A percentile compares a stretch with the other conserved stretches of the same genome.
Evolutionary conservation across 768 basidiomycete genomes (phyloP).

Genomic region (Dioszegia hungarica): DNA sequence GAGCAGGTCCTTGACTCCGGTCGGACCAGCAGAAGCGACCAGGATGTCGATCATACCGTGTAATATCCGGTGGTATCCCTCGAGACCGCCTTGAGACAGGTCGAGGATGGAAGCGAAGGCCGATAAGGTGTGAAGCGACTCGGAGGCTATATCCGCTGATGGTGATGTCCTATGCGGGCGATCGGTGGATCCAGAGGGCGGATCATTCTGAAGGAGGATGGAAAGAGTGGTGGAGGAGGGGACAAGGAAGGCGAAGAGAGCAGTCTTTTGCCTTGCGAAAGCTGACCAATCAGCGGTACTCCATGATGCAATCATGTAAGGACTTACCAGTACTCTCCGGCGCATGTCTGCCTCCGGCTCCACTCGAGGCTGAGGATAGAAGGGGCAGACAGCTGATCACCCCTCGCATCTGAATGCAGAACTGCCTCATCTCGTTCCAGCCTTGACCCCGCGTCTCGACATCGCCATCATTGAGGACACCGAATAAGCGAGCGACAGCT

Average conservation of each 20-base stretch:
- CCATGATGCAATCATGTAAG: no score
- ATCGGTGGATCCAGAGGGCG: background rate
- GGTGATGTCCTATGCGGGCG: background rate
- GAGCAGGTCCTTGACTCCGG: background rate
- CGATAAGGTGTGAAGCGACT: constrained; percentile 11
- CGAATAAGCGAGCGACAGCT: background rate
- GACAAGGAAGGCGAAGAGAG: constrained; percentile 22
- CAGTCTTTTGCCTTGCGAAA: constrained; percentile 16
- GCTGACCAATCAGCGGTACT: background rate
- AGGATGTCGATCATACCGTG: constrained; percentile 25
- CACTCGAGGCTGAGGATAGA: no score
- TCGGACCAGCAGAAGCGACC: background rate
- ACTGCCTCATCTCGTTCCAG: constrained; percentile 8
- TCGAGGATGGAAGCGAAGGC: constrained; percentile 12
- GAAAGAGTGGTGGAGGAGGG: background rate
- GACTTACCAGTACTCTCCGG: no score
- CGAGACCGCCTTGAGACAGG: constrained; percentile 11
- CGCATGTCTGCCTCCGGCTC: no score
- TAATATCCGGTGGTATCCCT: constrained; percentile 20
- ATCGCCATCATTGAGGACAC: background rate
- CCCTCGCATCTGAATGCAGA: constrained; percentile 3
- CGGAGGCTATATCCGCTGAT: background rate
- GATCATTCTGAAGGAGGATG: background rate
- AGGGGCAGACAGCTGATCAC: background rate
- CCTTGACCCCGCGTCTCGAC: background rate